Percentiles rank a stretch among this genome's conserved stretches.
These are phyloP conservation scores for Simplicillium aogashimaense DNA, from an alignment of 2,329 filamentous ascomycete genomes.

Conservation along the genomic window DNA sequence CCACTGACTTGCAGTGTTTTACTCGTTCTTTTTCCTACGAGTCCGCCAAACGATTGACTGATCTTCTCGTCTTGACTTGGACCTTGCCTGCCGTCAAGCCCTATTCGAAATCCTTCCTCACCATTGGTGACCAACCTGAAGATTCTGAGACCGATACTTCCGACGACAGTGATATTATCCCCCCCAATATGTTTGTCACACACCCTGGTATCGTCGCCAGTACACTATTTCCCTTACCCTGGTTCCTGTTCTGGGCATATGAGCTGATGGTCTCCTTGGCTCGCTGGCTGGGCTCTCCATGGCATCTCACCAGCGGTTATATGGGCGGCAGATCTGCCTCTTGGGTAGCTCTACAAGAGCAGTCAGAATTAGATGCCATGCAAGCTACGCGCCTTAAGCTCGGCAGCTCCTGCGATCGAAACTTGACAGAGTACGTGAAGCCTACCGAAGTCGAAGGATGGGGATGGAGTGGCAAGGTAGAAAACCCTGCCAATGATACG, in stretches of 20 bases:
- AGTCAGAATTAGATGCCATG: conserved; percentile 48
- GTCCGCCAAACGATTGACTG: conserved; percentile 76
- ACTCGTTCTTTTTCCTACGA: conserved; percentile 62
- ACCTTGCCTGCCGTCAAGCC: conserved; percentile 53
- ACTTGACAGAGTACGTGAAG: conserved; percentile 52
- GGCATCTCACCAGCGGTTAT: conserved; percentile 75
- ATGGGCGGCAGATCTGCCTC: conserved; percentile 65
- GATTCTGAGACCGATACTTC: conserved; percentile 3
- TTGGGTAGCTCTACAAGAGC: conserved; percentile 65
- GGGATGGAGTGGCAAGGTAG: conserved; percentile 59
- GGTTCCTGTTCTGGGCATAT: conserved; percentile 62
- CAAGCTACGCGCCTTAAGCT: conserved; percentile 60
- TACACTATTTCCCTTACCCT: conserved; percentile 64
- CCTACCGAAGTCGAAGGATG: conserved; percentile 80
- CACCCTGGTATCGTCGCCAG: conserved; percentile 87
- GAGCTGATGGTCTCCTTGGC: conserved; percentile 56
- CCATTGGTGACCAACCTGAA: conserved; percentile 15
- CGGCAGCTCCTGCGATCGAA: conserved; percentile 61
- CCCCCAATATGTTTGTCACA: conserved; percentile 61
- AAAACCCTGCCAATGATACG: conserved; percentile 33
- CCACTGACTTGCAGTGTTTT: conserved; percentile 69
- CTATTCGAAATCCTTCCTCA: conserved; percentile 48
- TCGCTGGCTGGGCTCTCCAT: conserved; percentile 74
- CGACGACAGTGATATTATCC: conserved; percentile 12
- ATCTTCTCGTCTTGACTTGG: conserved; percentile 68